Percentiles rank a stretch among this genome's conserved stretches.
These are phyloP conservation scores for Aspergillus fumigatiaffinis DNA, from an alignment of 2,329 filamentous ascomycete genomes.

Conservation along the genomic window DNA sequence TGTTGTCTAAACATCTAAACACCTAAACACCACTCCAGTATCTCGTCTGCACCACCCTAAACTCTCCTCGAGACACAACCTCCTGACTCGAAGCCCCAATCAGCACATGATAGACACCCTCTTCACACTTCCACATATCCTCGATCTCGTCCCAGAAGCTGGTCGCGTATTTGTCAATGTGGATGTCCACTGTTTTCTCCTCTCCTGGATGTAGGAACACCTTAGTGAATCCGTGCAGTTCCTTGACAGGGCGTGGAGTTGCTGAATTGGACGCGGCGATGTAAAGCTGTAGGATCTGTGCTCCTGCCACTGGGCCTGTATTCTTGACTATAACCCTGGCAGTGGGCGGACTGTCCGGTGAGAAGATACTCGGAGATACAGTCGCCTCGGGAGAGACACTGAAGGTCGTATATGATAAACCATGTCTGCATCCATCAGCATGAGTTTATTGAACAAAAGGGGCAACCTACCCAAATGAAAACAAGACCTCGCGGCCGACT, in stretches of 20 bases:
- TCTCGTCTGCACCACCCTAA: constrained; percentile 16
- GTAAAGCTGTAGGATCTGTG: constrained; percentile 52
- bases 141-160: constrained; percentile 43
- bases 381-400: constrained; percentile 41
- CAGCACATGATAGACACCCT: constrained; percentile 36
- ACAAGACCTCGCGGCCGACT: constrained; percentile 58
- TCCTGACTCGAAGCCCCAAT: constrained; percentile 30
- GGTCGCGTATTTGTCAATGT: constrained; percentile 33
- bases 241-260: constrained; percentile 37
- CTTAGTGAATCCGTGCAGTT: constrained; percentile 46
- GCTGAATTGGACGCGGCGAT: constrained; percentile 20
- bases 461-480: constrained; percentile 57
- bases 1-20: constrained; percentile 13
- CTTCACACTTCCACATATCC: constrained; percentile 37
- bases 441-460: neutral
- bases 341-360: constrained; percentile 41
- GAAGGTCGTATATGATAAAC: constrained; percentile 71
- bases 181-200: constrained; percentile 27
- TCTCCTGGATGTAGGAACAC: constrained; percentile 37
- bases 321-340: constrained; percentile 48
- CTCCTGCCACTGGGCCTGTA: constrained; percentile 48
- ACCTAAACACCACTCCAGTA: constrained; percentile 25
- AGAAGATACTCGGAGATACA: constrained; percentile 25
- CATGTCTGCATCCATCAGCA: constrained; percentile 48
- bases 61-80: constrained; percentile 16